Percentiles rank a stretch among this genome's conserved stretches.
These are phyloP conservation scores for Suillus placidus DNA, from an alignment of 768 basidiomycete species.

Conservation along the genomic window DNA sequence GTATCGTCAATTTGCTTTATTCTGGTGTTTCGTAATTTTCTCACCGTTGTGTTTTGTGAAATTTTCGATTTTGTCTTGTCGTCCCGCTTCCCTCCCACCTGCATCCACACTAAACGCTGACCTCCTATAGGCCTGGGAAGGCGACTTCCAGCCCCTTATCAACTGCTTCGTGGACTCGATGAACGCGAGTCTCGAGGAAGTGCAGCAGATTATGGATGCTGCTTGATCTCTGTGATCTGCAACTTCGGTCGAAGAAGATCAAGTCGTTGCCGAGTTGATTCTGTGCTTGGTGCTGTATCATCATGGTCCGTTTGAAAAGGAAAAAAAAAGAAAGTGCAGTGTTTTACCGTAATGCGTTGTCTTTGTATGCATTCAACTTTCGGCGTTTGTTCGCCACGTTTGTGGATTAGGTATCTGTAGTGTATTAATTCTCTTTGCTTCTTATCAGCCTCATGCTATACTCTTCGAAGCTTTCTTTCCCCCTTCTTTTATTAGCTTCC, in stretches of 20 bases:
- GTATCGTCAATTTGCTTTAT: not conserved
- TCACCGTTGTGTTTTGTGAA: not conserved
- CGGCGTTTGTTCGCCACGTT: not conserved
- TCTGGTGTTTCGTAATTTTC: not conserved
- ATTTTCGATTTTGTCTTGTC: not conserved
- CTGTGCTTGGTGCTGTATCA: not conserved
- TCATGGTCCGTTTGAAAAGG: not conserved
- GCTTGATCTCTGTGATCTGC: not conserved
- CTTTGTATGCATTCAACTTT: not conserved
- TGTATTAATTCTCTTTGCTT: not conserved
- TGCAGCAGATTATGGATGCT: slow-evolving; percentile 31
- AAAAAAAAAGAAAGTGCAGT: not conserved
- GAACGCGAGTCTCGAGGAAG: slow-evolving; percentile 26
- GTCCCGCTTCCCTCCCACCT: not conserved
- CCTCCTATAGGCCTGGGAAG: slow-evolving; percentile 35
- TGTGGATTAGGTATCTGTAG: not conserved
- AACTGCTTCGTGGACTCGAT: slow-evolving; percentile 34
- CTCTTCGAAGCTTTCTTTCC: not conserved
- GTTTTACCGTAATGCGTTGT: not conserved
- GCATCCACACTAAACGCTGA: not conserved
- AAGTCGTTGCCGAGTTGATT: not conserved
- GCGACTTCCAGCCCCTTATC: slow-evolving; percentile 35
- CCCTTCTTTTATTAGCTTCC: not conserved
- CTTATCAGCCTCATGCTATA: not conserved
- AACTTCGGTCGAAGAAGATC: not conserved